Base-by-base conservation (phyloP, 2,329 filamentous ascomycete genomes). In the Fusarium begoniae region DNA sequence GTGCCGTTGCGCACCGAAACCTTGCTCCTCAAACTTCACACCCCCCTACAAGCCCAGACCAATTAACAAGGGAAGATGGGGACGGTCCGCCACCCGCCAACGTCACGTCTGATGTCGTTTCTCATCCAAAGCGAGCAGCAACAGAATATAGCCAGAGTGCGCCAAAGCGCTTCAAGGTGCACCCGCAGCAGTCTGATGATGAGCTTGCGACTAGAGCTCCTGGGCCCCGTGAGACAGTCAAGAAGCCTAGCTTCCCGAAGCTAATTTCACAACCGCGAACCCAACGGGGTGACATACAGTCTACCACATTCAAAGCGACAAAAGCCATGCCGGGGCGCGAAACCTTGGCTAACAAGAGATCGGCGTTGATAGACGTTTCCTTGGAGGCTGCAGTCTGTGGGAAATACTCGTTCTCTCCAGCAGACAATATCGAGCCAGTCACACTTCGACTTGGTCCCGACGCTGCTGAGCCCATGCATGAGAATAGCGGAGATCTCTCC, bases 241-340 rank as follows among this genome's bases (percentile, higher is more conserved):
- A 74, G 37, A 73, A 58, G 28, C 6, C 61, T 48, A 75, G 73
- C 43, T 75, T 74, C 32, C 65, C 73, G 24, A 57, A 54, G 8
- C 37, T 76, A 14, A 26, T 59, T 15, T 62, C 63, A 17, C 63
- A 64, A n/a, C 44, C 47, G 30, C 38, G 44, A 20, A 20, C 47
- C 35, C 61, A 69, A 35, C 75, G 79, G 55, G 79, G 76, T 37
- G 81, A 82, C 44, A 80, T 82, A 20, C 62, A 58, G 28, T 66
- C 28, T 13, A 82, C 80, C 13, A 32, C 50, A 15, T 79, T 79
- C 38, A 32, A 32, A 24, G 11, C 50, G 17, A 8, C 50, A 26
- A 51, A 55, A 17, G 28, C 60, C 15, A 30, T 54, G 6, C 14
- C 22, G 30, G 40, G 51, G 37, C 40, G 54, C 14, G 68, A 35